Percentiles rank a stretch among this genome's conserved stretches.
Evolutionary conservation across 148 eudicot species (phyloP).

Genomic region (Gaultheria prostrata): DNA sequence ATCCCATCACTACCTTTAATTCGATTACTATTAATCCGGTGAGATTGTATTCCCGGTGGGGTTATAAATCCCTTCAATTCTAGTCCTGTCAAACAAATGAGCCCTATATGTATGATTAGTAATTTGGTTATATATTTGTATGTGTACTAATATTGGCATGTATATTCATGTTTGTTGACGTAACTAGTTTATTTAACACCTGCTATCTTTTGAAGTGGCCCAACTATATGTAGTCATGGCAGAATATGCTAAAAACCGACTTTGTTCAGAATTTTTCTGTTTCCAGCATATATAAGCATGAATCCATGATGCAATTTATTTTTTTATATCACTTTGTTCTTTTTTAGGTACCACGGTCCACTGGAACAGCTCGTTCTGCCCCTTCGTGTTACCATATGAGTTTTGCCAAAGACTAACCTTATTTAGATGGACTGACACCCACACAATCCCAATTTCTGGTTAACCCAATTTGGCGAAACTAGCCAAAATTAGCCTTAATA

Average conservation of each 20-base stretch:
- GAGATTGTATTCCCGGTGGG: too few relatives aligned
- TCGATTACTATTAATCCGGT: neutral
- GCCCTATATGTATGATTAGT: neutral
- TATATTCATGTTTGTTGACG: neutral
- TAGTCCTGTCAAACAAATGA: neutral
- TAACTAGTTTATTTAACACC: neutral
- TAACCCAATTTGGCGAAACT: too few relatives aligned
- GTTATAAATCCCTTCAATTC: neutral
- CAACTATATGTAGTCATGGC: neutral
- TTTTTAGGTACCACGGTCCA: neutral
- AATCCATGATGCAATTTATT: neutral
- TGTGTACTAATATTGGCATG: neutral
- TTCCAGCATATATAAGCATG: neutral
- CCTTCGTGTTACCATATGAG: neutral
- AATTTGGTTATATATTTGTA: neutral
- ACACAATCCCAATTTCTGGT: too few relatives aligned
- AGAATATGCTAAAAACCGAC: neutral
- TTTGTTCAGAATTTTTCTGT: neutral
- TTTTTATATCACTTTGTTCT: neutral
- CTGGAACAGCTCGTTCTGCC: neutral
- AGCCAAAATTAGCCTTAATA: neutral
- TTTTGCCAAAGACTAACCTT: neutral
- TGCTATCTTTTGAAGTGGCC: neutral
- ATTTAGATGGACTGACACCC: neutral
- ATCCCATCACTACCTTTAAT: neutral